Percentiles rank a stretch among this genome's conserved stretches.
phyloP scores from a whole-genome alignment of 306 rosid species.

The Medicago ruthenica region DNA sequence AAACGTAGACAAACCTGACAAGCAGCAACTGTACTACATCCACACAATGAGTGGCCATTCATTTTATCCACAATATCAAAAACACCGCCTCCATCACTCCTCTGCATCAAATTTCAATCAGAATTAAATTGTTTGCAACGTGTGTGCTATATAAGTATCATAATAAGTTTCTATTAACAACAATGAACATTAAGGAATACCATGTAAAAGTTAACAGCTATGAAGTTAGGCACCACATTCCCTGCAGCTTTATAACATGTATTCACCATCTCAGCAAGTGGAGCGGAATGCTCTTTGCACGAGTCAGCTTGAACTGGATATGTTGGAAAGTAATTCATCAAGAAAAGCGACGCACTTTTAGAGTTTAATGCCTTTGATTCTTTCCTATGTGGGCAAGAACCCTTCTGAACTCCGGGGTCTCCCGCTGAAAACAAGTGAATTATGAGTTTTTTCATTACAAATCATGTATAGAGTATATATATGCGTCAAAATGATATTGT shows the following conservation, averaged over 20 bases:
- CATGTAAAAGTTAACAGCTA: slow-evolving; percentile 98
- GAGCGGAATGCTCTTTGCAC: slow-evolving; percentile 94
- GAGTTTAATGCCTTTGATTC: slow-evolving; percentile 86
- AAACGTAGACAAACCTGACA: slow-evolving; percentile 80
- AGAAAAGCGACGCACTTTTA: slow-evolving; percentile 71
- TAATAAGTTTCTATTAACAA: slow-evolving; percentile 23
- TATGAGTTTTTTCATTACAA: slow-evolving; percentile 21
- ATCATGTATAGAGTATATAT: not conserved
- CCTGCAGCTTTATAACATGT: slow-evolving; percentile 95
- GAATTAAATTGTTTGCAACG: slow-evolving; percentile 38
- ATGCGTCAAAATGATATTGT: not conserved
- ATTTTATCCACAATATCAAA: slow-evolving; percentile 87
- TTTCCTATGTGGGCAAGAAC: slow-evolving; percentile 85
- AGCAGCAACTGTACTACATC: slow-evolving; percentile 78
- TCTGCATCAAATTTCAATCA: slow-evolving; percentile 64
- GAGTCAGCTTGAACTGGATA: slow-evolving; percentile 92
- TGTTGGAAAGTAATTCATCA: slow-evolving; percentile 89
- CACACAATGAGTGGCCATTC: slow-evolving; percentile 86
- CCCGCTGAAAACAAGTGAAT: slow-evolving; percentile 75
- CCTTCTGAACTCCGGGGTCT: slow-evolving; percentile 83
- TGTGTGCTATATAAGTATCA: slow-evolving; percentile 3
- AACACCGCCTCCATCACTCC: slow-evolving; percentile 97
- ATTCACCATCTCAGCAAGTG: slow-evolving; percentile 81
- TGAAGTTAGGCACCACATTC: slow-evolving; percentile 74
- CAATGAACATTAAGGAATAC: slow-evolving; percentile 49